Evolutionary conservation across 2,329 filamentous ascomycete species (phyloP), one percentile per base, ranked within the genome.

Genomic region (Aaosphaeria arxii): DNA sequence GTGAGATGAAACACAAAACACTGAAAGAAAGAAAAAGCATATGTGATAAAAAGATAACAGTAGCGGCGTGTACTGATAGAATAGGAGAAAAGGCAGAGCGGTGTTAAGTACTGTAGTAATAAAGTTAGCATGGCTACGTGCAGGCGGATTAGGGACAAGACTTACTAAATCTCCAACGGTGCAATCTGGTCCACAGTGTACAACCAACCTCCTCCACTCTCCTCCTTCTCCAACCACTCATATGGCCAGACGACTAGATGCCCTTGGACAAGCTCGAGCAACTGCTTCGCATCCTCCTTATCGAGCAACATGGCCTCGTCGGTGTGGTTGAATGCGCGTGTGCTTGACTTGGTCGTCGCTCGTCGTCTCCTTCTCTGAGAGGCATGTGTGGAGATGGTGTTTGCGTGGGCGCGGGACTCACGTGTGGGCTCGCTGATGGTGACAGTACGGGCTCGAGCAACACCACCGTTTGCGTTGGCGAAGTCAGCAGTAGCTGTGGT

Each of bases 101-200:
- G 33, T 9, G 33, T 36, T 36, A 36, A 11, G 9, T 13, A 9
- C 9, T 11, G 13, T 9, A 36, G 9, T 9, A 36, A 36, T 9
- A 9, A 36, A 36, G 33, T 36, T 11, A 36, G 33, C 33, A 36
- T 13, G 9, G 9, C 33, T 9, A 36, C 9, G 33, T 11, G 33
- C 13, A 36, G 33, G 33, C 9, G 9, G 13, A 13, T 9, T 11
- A 11, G 13, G 33, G 33, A 36, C 13, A 36, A 13, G 33, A 59
- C 59, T 60, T 47, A 63, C 88, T 99, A 99, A 63, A 99, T 97
- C 74, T 96, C 91, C 72, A 99, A 78, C 48, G 94, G 94, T 61
- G 94, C 95, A 67, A 99, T 86, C 70, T 95, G 87, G 70, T 99
- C 94, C 47, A 97, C 89, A 65, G 92, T 90, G 73, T 96, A 97